Conservation (phyloP, 2,329 filamentous ascomycete genomes). For the Byssochlamys sp. region DNA sequence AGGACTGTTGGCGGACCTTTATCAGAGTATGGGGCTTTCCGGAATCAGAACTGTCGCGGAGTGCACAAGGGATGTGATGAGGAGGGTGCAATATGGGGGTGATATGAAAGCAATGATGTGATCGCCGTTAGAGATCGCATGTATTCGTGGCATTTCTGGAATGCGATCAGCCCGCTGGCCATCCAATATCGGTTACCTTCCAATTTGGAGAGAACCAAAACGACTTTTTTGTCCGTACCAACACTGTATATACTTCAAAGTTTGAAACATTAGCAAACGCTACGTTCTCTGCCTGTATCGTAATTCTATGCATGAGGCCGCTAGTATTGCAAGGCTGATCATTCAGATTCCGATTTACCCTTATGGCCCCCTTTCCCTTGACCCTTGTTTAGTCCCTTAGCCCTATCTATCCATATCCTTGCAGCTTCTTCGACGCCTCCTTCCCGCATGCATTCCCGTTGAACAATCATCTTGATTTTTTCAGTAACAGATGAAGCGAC, state of each 20-base stretch:
- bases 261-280: no score
- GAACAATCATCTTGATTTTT: conserved; percentile 55
- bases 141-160: background rate
- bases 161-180: background rate
- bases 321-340: background rate
- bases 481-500: conserved; percentile 50
- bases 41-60: conserved; percentile 37
- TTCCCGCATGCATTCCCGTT: conserved; percentile 40
- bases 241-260: no score
- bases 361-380: conserved; percentile 30
- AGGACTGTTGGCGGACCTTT: conserved; percentile 44
- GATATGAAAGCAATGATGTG: conserved; percentile 27
- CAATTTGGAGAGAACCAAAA: no score
- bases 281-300: background rate
- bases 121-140: background rate
- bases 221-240: no score
- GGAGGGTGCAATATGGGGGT: conserved; percentile 27
- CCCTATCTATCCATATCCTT: conserved; percentile 44
- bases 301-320: background rate
- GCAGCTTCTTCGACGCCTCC: conserved; percentile 37
- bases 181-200: background rate
- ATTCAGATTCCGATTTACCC: conserved; percentile 3
- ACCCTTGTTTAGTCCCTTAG: conserved; percentile 38
- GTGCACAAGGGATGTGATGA: conserved; percentile 23
- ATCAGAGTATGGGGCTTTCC: conserved; percentile 47